Base-by-base conservation (phyloP, 805 yeast genomes). In the Ogataea zsoltii region DNA sequence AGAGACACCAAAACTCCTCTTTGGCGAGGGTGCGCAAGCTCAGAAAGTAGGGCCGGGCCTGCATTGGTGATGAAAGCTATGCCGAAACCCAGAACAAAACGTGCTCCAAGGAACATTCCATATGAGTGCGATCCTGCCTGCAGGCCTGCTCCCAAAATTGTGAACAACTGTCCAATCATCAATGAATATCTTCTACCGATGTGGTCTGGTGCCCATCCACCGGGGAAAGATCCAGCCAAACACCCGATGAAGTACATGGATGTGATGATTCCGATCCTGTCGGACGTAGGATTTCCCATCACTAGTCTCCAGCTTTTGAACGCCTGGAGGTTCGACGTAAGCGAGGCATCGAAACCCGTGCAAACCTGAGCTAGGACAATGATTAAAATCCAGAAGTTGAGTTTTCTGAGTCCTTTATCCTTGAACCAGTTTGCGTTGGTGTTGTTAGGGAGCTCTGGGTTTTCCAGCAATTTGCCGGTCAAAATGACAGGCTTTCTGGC, bases 121-220 rank as follows among this genome's bases (percentile, higher is more conserved):
- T 47, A 47, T 6, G 33, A 33, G 10, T 40, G 44, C 9, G 84
- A 71, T 21, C 75, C 42, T 13, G 73, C 62, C 47, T 83, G 84
- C 26, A 84, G 64, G 29, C 73, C 54, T 16, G 80, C 73, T 44
- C 86, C 86, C 34, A 80, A 48, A 26, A 77, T 65, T 54, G 82
- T 76, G 39, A 79, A 66, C n/a, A 69, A 16, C 35, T 78, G 67
- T 14, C 89, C 88, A 19, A 68, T 37, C 16, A 74, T 54, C 23
- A 83, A 71, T 45, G 76, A 56, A 17, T 78, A 78, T 60, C 80
- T 78, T 66, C 91, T 79, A 33, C 91, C 90, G 37, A 70, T 54
- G n/a, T 32, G 35, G 21, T 32, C 35, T 7, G 35, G 35, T 5
- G 35, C 35, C 35, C 35, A 32, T 10, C 35, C 35, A 4, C 35